Evolutionary conservation across 352 stramenopile species (phyloP).

Genomic region (Elongisporangium senticosum): DNA sequence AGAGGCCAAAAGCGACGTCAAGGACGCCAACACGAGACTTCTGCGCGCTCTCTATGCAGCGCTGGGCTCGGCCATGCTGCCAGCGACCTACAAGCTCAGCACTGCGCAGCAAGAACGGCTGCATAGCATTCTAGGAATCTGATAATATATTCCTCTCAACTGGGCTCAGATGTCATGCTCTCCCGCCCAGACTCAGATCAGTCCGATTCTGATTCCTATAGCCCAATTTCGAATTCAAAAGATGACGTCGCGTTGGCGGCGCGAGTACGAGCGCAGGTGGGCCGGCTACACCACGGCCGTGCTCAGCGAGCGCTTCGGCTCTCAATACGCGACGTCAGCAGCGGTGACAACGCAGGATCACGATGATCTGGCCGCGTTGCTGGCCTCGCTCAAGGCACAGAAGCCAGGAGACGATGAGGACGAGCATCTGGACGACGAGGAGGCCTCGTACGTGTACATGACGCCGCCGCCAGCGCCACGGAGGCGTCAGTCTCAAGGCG

Average conservation of each 20-base stretch:
- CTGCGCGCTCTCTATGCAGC: conserved; percentile 22
- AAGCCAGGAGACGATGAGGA: conserved; percentile 10
- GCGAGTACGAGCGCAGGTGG: conserved; percentile 67
- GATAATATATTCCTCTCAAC: neutral
- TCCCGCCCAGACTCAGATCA: neutral
- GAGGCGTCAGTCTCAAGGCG: conserved; percentile 22
- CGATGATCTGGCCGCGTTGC: conserved; percentile 29
- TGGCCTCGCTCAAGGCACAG: conserved; percentile 11
- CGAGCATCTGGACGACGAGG: conserved; percentile 14
- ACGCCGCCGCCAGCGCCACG: conserved; percentile 24
- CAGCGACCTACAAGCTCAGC: conserved; percentile 40
- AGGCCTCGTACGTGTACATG: conserved; percentile 64
- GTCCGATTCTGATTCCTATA: neutral
- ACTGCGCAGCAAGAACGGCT: conserved; percentile 51
- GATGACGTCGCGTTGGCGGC: conserved; percentile 31
- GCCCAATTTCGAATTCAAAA: conserved; percentile 19
- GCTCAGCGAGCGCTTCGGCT: conserved; percentile 33
- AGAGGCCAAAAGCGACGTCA: conserved; percentile 70
- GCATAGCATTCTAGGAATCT: conserved; percentile 25
- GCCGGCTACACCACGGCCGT: conserved; percentile 26
- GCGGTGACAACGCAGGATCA: conserved; percentile 29
- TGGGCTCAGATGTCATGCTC: neutral
- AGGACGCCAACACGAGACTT: conserved; percentile 47
- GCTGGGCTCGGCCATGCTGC: conserved; percentile 16
- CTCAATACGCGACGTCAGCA: conserved; percentile 12